These are phyloP conservation scores for Scytalidium lignicola DNA, from an alignment of 2,329 filamentous ascomycete genomes.

Conservation along the genomic window DNA sequence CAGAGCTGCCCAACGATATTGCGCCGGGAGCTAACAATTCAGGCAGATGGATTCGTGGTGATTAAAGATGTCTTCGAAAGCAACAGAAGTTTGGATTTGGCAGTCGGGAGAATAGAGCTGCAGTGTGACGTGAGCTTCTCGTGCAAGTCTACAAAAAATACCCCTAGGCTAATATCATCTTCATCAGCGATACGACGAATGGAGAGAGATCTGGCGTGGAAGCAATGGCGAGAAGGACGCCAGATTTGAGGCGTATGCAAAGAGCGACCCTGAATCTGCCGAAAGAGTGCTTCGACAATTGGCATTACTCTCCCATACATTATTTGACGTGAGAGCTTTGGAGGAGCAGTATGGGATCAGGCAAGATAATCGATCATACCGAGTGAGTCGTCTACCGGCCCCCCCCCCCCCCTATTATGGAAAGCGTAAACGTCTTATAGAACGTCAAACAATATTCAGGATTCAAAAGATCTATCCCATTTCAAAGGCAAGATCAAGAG, in stretches of 20 bases:
- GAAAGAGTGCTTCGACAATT: conserved; percentile 15
- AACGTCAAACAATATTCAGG: conserved; percentile 5
- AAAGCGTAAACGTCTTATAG: neutral
- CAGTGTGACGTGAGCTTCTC: conserved; percentile 17
- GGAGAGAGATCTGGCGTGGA: conserved; percentile 21
- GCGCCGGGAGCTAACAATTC: neutral
- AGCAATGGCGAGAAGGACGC: conserved; percentile 17
- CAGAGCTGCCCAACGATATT: neutral
- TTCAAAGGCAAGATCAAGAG: conserved; percentile 11
- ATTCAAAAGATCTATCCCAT: conserved; percentile 18
- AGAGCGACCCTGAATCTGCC: conserved; percentile 13
- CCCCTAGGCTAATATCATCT: conserved; percentile 8
- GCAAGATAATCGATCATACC: conserved; percentile 13
- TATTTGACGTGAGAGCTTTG: conserved; percentile 18
- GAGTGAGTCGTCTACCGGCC: conserved; percentile 14
- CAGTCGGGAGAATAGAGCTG: conserved; percentile 19
- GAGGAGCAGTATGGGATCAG: conserved; percentile 22
- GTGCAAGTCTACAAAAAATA: neutral
- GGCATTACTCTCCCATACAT: conserved; percentile 15
- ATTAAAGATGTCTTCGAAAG: conserved; percentile 19
- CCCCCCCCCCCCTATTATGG: neutral
- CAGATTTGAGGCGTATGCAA: conserved; percentile 19
- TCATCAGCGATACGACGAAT: conserved; percentile 21
- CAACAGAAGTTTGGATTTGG: conserved; percentile 11
- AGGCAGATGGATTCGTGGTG: conserved; percentile 19